Percentiles rank a stretch among this genome's conserved stretches.
These are phyloP conservation scores for Ustilago nuda DNA, from an alignment of 1,284 basidiomycete species.

Conservation along the genomic window DNA sequence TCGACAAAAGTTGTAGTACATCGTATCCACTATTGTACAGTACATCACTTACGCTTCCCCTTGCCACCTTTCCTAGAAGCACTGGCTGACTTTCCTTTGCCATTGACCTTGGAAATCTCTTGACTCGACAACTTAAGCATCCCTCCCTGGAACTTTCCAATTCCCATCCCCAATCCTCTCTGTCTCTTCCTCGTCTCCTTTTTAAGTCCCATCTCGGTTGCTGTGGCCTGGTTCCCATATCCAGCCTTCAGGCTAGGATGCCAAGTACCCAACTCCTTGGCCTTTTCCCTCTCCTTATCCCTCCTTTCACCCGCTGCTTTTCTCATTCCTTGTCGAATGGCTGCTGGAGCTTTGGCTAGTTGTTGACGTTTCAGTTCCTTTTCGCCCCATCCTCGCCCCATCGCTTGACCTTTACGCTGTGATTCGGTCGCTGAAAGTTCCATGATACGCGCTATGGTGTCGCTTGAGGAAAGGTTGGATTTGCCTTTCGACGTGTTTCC, in stretches of 20 bases:
- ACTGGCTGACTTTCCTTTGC: constrained; percentile 17
- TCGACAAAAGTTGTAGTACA: neutral
- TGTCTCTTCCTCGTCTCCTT: constrained; percentile 50
- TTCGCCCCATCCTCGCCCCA: constrained; percentile 62
- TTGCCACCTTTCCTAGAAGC: constrained; percentile 25
- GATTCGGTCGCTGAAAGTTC: constrained; percentile 54
- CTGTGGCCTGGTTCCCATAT: constrained; percentile 47
- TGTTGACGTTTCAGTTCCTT: constrained; percentile 55
- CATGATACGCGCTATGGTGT: constrained; percentile 60
- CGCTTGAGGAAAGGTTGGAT: constrained; percentile 58
- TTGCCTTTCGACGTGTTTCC: constrained; percentile 46
- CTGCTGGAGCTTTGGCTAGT: constrained; percentile 59
- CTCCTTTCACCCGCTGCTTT: constrained; percentile 58
- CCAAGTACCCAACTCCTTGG: constrained; percentile 66
- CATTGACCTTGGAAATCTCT: constrained; percentile 60
- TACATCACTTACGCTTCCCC: constrained; percentile 16
- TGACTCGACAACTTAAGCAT: constrained; percentile 53
- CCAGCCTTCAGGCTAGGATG: constrained; percentile 57
- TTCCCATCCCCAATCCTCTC: constrained; percentile 62
- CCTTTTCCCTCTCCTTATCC: constrained; percentile 61
- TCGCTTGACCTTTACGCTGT: constrained; percentile 44
- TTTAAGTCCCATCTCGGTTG: constrained; percentile 53
- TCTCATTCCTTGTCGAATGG: constrained; percentile 58
- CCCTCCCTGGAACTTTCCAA: constrained; percentile 64
- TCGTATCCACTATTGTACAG: neutral